Percentiles rank a stretch among this genome's conserved stretches.
Conservation (phyloP, 176 grass and related monocot genomes). For the Cocos nucifera region DNA sequence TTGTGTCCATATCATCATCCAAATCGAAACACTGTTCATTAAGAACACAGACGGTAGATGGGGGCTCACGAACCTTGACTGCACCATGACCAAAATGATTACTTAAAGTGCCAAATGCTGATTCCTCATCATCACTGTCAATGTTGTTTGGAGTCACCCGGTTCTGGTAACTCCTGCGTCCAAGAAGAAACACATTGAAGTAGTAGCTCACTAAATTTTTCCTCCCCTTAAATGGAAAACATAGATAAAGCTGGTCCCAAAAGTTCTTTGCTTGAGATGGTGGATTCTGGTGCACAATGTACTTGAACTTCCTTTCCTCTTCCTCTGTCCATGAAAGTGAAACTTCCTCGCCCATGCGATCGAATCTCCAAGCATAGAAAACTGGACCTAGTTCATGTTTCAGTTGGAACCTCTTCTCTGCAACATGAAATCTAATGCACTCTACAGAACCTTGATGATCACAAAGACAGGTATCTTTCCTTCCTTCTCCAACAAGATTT, state of each 20-base stretch:
- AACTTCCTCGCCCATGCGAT: conserved; percentile 81
- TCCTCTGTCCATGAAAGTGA: conserved; percentile 71
- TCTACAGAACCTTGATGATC: conserved; percentile 35
- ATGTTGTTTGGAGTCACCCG: conserved; percentile 43
- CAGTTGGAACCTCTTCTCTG: conserved; percentile 40
- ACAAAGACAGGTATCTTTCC: conserved; percentile 39
- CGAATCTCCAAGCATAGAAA: conserved; percentile 69
- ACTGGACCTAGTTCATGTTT: conserved; percentile 40
- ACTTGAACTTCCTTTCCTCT: conserved; percentile 62
- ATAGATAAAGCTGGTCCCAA: conserved; percentile 35
- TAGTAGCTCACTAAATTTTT: conserved; percentile 74
- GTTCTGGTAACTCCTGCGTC: conserved; percentile 70
- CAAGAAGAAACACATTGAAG: conserved; percentile 79
- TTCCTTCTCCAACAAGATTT: conserved; percentile 39
- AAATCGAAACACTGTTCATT: conserved; percentile 66
- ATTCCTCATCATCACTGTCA: conserved; percentile 84
- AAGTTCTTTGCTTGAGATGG: conserved; percentile 38
- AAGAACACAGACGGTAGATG: conserved; percentile 30
- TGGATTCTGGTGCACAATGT: conserved; percentile 23
- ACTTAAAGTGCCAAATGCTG: conserved; percentile 44
- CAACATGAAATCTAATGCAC: conserved; percentile 59
- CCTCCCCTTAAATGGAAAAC: conserved; percentile 38
- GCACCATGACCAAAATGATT: conserved; percentile 40
- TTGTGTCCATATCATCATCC: conserved; percentile 30
- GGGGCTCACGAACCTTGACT: conserved; percentile 33